These are phyloP conservation scores for Sarocladium strictum DNA, from an alignment of 2,329 filamentous ascomycete species.

Conservation along the genomic window DNA sequence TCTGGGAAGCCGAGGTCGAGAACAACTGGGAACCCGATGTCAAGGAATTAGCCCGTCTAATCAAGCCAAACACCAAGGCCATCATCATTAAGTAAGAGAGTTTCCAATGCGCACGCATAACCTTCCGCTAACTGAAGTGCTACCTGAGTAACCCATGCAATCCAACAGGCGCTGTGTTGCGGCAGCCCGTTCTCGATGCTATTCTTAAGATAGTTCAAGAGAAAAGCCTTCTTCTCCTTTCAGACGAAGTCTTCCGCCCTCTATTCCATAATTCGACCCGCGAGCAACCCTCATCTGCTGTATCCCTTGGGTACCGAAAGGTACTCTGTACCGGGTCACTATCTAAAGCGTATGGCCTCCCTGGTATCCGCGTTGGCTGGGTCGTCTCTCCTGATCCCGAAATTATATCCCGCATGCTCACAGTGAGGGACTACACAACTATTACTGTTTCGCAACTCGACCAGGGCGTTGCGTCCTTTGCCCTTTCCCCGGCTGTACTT, in stretches of 20 bases:
- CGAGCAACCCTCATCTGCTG: background rate
- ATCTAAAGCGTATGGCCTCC: background rate
- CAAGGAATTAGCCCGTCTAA: background rate
- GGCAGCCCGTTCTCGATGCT: background rate
- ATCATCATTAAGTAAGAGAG: background rate
- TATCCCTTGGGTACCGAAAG: background rate
- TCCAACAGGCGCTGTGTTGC: background rate
- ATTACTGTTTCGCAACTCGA: background rate
- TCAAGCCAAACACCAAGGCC: background rate
- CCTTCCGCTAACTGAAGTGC: background rate
- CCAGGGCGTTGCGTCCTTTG: background rate
- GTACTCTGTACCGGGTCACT: background rate
- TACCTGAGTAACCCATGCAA: background rate
- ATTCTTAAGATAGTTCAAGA: background rate
- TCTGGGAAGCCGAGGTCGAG: background rate
- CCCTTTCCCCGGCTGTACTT: background rate
- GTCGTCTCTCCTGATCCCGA: background rate
- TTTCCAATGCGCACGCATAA: background rate
- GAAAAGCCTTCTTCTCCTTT: background rate
- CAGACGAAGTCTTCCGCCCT: background rate
- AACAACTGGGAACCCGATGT: background rate
- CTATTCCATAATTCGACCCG: background rate
- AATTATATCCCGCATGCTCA: background rate
- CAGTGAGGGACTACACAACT: background rate
- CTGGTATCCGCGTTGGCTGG: background rate